These are phyloP conservation scores for Fistulinella cinereoalba DNA, from an alignment of 1,284 basidiomycete species.

Conservation along the genomic window DNA sequence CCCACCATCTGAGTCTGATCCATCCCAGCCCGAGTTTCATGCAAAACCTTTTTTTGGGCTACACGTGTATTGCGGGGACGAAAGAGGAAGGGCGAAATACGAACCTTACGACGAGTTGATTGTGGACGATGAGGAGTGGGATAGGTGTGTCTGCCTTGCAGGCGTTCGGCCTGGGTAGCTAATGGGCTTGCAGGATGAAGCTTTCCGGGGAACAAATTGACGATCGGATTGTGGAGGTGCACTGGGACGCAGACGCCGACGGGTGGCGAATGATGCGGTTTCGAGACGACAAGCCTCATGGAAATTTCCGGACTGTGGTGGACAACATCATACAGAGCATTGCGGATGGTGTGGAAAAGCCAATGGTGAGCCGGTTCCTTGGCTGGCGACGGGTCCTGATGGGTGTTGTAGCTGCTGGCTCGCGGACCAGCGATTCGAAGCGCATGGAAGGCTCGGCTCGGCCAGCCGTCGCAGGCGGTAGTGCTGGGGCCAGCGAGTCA, in stretches of 20 bases:
- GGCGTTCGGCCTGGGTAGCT: constrained; percentile 2
- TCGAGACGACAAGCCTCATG: constrained; percentile 87
- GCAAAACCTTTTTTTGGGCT: constrained; percentile 88
- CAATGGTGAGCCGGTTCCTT: constrained; percentile 52
- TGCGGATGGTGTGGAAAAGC: constrained; percentile 86
- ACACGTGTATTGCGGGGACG: constrained; percentile 74
- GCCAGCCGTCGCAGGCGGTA: constrained; percentile 28
- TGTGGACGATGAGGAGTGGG: constrained; percentile 92
- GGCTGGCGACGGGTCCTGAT: constrained; percentile 8
- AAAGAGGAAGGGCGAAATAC: constrained; percentile 57
- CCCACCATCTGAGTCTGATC: constrained; percentile 60
- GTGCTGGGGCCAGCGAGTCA: constrained; percentile 15
- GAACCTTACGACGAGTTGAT: constrained; percentile 87
- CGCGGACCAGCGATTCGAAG: constrained; percentile 58
- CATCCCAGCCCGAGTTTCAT: constrained; percentile 69
- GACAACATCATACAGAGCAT: constrained; percentile 86
- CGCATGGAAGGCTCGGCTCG: constrained; percentile 61
- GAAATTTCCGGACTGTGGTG: constrained; percentile 82
- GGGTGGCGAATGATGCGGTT: constrained; percentile 91
- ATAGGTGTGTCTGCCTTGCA: constrained; percentile 55
- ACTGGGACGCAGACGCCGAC: constrained; percentile 70
- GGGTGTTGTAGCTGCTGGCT: constrained; percentile 53
- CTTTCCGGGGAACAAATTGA: constrained; percentile 83
- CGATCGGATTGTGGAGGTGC: constrained; percentile 91
- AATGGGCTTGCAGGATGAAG: constrained; percentile 66